Evolutionary conservation across 805 yeast genomes (phyloP).

Genomic region (Tanozyma kutaoensis): DNA sequence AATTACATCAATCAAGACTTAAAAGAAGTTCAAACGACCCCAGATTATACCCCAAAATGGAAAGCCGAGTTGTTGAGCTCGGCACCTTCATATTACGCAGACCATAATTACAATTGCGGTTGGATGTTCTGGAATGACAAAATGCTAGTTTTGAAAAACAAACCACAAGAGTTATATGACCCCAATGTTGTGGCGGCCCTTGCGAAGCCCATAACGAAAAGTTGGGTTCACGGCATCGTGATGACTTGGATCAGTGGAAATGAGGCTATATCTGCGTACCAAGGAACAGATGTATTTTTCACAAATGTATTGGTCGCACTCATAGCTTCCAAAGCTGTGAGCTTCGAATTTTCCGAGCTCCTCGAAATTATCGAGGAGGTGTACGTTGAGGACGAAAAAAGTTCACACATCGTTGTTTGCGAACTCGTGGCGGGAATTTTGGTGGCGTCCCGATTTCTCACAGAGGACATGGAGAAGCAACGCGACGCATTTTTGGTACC

Average conservation of each 20-base stretch:
- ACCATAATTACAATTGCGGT: constrained; percentile 43
- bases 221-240: constrained; percentile 45
- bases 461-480: constrained; percentile 12
- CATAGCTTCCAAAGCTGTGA: too few relatives aligned
- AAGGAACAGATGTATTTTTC: constrained; percentile 49
- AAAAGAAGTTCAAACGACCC: constrained; percentile 27
- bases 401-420: constrained; percentile 60
- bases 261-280: constrained; percentile 55
- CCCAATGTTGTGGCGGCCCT: constrained; percentile 24
- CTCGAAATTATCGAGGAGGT: constrained; percentile 32
- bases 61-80: constrained; percentile 36
- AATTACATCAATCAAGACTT: constrained; percentile 18
- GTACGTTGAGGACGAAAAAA: constrained; percentile 56
- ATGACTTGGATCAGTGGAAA: constrained; percentile 49
- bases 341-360: constrained; percentile 37
- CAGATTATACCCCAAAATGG: constrained; percentile 24
- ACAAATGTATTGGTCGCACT: constrained; percentile 37
- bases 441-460: constrained; percentile 31
- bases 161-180: constrained; percentile 18
- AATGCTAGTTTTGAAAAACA: constrained; percentile 31
- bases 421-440: constrained; percentile 61
- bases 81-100: constrained; percentile 42
- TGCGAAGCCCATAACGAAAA: constrained; percentile 33
- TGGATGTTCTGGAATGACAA: constrained; percentile 66
- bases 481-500: constrained; percentile 34